Evolutionary conservation across 2,329 filamentous ascomycete species (phyloP).

Genomic region (Colletotrichum sp.): DNA sequence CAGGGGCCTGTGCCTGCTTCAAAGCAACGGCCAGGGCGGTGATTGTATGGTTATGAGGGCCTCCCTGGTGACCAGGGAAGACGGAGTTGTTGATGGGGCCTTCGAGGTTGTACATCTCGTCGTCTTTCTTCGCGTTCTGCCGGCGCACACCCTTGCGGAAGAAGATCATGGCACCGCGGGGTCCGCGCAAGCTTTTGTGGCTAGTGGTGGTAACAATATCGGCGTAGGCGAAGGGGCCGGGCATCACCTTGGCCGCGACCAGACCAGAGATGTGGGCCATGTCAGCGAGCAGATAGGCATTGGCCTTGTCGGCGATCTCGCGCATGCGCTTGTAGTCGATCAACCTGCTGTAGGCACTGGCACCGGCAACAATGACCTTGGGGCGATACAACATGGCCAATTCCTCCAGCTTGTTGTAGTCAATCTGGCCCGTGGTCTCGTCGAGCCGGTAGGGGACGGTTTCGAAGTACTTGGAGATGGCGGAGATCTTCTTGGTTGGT

Average conservation of each 20-base stretch:
- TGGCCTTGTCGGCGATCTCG: constrained; percentile 86
- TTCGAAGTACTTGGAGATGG: constrained; percentile 98
- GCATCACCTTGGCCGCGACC: constrained; percentile 88
- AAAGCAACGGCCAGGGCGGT: constrained; percentile 92
- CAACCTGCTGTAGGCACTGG: constrained; percentile 92
- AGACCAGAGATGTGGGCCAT: constrained; percentile 98
- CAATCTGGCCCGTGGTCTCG: constrained; percentile 89
- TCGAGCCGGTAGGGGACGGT: constrained; percentile 94
- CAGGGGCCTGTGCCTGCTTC: constrained; percentile 86
- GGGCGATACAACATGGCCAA: constrained; percentile 88
- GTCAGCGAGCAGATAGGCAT: constrained; percentile 91
- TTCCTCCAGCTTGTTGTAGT: constrained; percentile 91
- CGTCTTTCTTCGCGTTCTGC: constrained; percentile 83
- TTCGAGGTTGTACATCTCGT: constrained; percentile 89
- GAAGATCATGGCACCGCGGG: constrained; percentile 97
- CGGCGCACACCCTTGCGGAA: constrained; percentile 90
- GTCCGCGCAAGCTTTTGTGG: constrained; percentile 95
- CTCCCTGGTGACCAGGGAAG: constrained; percentile 97
- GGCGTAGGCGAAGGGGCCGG: constrained; percentile 85
- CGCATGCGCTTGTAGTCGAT: constrained; percentile 96
- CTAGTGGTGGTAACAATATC: constrained; percentile 98
- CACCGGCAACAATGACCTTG: constrained; percentile 93
- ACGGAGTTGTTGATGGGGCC: constrained; percentile 93
- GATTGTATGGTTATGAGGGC: constrained; percentile 99
- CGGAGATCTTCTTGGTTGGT: constrained; percentile 93